Conservation (phyloP, 1,284 basidiomycete genomes). For the Naganishia albida region DNA sequence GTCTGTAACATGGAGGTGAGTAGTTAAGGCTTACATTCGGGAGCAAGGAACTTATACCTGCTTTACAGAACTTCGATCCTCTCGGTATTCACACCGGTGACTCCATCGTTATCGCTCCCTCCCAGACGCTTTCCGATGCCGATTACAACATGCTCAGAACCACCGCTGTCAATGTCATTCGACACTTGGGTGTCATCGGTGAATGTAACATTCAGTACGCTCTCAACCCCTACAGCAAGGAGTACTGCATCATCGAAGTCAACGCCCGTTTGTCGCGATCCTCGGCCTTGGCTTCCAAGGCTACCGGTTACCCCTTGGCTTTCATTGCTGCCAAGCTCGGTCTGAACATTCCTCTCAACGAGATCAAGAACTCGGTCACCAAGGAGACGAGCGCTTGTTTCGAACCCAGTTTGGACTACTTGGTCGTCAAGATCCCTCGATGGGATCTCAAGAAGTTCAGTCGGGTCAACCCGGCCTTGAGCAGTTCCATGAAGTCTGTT, state of each 20-base stretch:
- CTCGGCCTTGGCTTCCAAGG: slow-evolving; percentile 96
- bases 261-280: slow-evolving; percentile 99
- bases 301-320: slow-evolving; percentile 95
- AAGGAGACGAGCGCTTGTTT: slow-evolving; percentile 96
- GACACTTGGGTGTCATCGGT: slow-evolving; percentile 94
- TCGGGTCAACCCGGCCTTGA: slow-evolving; percentile 81
- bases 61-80: slow-evolving; percentile 88
- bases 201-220: slow-evolving; percentile 99
- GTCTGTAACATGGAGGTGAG: slow-evolving; percentile 99
- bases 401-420: slow-evolving; percentile 95
- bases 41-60: background rate
- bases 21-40: slow-evolving; percentile 32
- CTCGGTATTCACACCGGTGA: slow-evolving; percentile 98
- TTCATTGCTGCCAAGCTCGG: slow-evolving; percentile 99
- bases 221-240: slow-evolving; percentile 88
- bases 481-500: slow-evolving; percentile 97
- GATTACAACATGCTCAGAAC: slow-evolving; percentile 99
- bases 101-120: slow-evolving; percentile 98
- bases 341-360: slow-evolving; percentile 93
- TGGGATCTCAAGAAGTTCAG: slow-evolving; percentile 99
- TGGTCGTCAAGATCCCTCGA: slow-evolving; percentile 96
- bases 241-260: slow-evolving; percentile 99
- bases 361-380: slow-evolving; percentile 96
- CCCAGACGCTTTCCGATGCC: slow-evolving; percentile 93
- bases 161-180: slow-evolving; percentile 95